Evolutionary conservation across 495 filamentous ascomycete genomes (phyloP).

Genomic region (Penicillium silybi): DNA sequence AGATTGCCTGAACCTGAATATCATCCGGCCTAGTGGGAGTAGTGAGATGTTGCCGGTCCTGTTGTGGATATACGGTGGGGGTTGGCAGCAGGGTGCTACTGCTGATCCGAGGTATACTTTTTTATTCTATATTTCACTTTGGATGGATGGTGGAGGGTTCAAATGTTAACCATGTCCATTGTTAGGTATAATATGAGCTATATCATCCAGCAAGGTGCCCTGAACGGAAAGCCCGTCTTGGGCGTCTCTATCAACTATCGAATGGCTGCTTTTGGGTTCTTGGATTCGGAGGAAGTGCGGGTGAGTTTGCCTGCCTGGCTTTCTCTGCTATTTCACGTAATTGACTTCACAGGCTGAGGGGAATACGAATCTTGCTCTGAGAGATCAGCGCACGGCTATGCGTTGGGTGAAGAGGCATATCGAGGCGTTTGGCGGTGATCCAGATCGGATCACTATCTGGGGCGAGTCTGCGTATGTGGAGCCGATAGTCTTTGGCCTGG

Average conservation of each 20-base stretch:
- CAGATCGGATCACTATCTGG: conserved; percentile 64
- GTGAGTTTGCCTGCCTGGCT: conserved; percentile 22
- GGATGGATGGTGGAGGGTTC: too few species aligned
- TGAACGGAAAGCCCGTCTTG: conserved; percentile 56
- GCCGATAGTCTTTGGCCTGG: neutral
- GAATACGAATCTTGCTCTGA: conserved; percentile 47
- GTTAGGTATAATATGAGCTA: conserved; percentile 38
- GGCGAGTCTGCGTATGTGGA: conserved; percentile 58
- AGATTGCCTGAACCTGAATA: conserved; percentile 63
- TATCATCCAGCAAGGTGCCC: conserved; percentile 28
- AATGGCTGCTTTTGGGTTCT: conserved; percentile 66
- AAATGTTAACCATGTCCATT: neutral
- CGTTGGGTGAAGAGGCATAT: conserved; percentile 52
- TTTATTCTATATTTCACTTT: neutral
- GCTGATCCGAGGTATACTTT: conserved; percentile 31
- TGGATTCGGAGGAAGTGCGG: conserved; percentile 48
- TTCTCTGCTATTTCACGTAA: too few species aligned
- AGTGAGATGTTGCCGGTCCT: conserved; percentile 56
- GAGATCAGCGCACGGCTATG: conserved; percentile 48
- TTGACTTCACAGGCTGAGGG: conserved; percentile 28
- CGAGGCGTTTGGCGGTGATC: conserved; percentile 49
- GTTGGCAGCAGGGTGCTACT: conserved; percentile 41
- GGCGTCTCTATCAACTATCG: conserved; percentile 75
- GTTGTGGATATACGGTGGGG: conserved; percentile 66
- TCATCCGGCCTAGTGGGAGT: conserved; percentile 51